Conservation (phyloP, 441 rosid species). For the Adansonia grandidieri region DNA sequence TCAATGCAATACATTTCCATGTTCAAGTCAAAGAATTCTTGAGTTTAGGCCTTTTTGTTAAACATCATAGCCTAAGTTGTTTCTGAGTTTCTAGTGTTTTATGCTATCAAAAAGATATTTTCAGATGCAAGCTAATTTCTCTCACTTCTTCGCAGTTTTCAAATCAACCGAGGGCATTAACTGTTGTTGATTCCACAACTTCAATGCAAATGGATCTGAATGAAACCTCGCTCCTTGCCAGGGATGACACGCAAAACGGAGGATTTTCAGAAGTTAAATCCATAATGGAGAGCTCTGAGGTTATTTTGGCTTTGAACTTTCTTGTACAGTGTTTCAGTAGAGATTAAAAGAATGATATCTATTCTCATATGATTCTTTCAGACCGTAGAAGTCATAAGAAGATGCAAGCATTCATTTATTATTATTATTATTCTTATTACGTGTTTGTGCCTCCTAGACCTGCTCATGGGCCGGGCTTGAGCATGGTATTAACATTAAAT, state of each 20-base stretch:
- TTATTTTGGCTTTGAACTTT: constrained; percentile 30
- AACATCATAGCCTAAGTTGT: background rate
- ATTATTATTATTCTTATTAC: background rate
- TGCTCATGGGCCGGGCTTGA: too few relatives aligned
- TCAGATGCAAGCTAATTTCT: constrained; percentile 10
- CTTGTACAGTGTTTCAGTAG: background rate
- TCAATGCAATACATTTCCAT: background rate
- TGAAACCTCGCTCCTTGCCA: constrained; percentile 31
- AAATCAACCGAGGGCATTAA: constrained; percentile 27
- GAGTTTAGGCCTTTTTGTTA: background rate
- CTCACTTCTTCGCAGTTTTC: constrained; percentile 29
- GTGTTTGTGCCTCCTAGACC: background rate
- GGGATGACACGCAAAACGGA: constrained; percentile 44
- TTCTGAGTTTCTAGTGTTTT: constrained; percentile 10
- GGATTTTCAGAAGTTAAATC: constrained; percentile 42
- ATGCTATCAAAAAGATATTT: background rate
- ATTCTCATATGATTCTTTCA: background rate
- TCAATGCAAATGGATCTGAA: constrained; percentile 45
- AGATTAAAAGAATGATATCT: background rate
- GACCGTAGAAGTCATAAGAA: background rate
- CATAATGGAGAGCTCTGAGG: constrained; percentile 49
- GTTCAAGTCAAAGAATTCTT: background rate
- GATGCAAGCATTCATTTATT: background rate
- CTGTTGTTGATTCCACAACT: constrained; percentile 34
- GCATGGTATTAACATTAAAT: too few relatives aligned